Percentiles rank a stretch among this genome's conserved stretches.
Conservation (phyloP, 2,329 filamentous ascomycete genomes). For the Colletotrichum sp. region DNA sequence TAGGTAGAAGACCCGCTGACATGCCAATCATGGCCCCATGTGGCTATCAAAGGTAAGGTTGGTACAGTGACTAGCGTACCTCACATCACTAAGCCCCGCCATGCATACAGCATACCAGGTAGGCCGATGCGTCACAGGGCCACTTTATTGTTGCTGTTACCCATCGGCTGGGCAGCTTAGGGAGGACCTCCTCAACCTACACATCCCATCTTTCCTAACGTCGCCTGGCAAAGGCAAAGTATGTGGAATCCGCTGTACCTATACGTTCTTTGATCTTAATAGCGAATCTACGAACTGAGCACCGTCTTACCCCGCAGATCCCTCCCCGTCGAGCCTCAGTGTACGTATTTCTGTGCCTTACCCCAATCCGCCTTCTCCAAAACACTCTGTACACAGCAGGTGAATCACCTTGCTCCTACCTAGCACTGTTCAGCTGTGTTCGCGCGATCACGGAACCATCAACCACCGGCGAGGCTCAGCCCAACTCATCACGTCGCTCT, state of each 20-base stretch:
- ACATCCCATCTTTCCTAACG: background rate
- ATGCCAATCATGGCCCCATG: background rate
- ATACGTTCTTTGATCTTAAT: background rate
- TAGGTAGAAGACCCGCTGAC: background rate
- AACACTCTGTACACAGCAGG: background rate
- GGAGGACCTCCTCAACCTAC: background rate
- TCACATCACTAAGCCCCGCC: background rate
- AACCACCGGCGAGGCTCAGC: background rate
- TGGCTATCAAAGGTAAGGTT: background rate
- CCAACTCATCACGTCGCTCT: background rate
- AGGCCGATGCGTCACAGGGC: slow-evolving; percentile 11
- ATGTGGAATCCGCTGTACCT: background rate
- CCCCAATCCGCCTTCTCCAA: background rate
- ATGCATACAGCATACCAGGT: background rate
- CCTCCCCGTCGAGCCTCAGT: background rate
- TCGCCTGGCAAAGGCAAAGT: background rate
- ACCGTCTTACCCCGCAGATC: background rate
- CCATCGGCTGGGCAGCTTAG: background rate
- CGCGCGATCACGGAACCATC: background rate
- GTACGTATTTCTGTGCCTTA: background rate
- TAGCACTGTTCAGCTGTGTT: background rate
- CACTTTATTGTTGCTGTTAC: background rate
- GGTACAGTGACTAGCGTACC: background rate
- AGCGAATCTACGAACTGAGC: background rate
- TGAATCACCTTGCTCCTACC: background rate